Evolutionary conservation across 2,329 filamentous ascomycete genomes (phyloP), one percentile per base, ranked within the genome.

Genomic region (Pyrenophora seminiperda): DNA sequence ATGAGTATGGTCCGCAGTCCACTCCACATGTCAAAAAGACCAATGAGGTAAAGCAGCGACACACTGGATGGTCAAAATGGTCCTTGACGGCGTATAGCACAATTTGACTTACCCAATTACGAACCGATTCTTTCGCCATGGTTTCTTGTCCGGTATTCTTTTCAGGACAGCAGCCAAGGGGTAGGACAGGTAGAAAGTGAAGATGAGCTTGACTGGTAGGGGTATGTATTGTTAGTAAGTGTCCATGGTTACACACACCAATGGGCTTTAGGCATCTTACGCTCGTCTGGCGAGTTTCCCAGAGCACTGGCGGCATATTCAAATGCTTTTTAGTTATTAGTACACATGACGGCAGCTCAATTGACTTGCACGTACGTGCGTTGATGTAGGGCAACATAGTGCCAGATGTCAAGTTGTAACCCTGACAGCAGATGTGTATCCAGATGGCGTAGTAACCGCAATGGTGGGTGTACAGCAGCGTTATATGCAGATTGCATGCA

Each of bases 11-110:
- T 96, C 31, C 83, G 82, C 11, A 95, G 75, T 47, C 94, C 95
- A 73, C 77, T 79, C 92, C 93, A 97, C 39, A 99, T 82, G 68
- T 96, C 89, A 74, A 96, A 99, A 3, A 99, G 82, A 22, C 94
- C 94, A 47, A 99, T 81, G 6, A 99, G 82, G 73, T 96, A 97
- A 78, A 99, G 97, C 18, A 94, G 71, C 3, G 89, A 89, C 13
- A 91, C 84, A 20, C 87, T 91, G 3, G 9, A 41, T 18, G 2
- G 38, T 68, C 24, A 59, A 49, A 14, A 47, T 38, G 10, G 9
- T 5, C 10, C 5, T 38, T 7, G 9, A 7, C 7, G n/a, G 4
- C n/a, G 6, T 15, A 6, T 4, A 20, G 11, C 24, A 5, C 10
- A n/a, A 22, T n/a, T 9, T 17, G 7, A 9, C 39, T 49, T 79